Base-by-base conservation (phyloP, 1,284 basidiomycete species). In the Cutaneotrichosporon arboriforme region DNA sequence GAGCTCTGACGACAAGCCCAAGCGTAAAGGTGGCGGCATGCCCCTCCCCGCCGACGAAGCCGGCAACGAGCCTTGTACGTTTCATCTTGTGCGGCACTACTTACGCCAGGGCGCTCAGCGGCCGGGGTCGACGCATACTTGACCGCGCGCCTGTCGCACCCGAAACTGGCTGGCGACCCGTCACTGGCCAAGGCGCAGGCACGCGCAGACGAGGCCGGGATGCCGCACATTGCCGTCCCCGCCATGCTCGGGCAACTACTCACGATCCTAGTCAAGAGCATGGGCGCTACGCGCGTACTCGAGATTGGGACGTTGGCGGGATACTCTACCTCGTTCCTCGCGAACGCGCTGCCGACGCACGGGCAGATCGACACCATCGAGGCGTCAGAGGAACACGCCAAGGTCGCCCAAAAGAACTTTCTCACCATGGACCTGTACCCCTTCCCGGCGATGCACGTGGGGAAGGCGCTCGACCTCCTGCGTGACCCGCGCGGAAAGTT, bases 341-440 rank as follows among this genome's bases (percentile, higher is more conserved):
- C 68, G 15, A 52, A 55, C 17, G 59, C 64, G 1, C 60, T 73
- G 1, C 69, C 70, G 0, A 14, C 52, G 1, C 60, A 67, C 46
- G 72, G 72, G 1, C 64, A 64, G 50, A 64, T 73, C 38, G 72
- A 73, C 59, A 72, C 70, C 8, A 62, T 73, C 38, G 70, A 72
- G 49, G 45, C 60, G 21, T 61, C 57, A 12, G 59, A 61, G 0
- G 45, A 45, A 3, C 67, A 73, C 53, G 69, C 72, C 8, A 44
- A 60, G 41, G 46, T 69, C 15, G 68, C 72, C 3, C 57, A 66
- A 33, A 46, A 61, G 34, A 70, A 68, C 50, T 72, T 70, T 47
- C 49, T 71, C 26, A 65, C 65, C 34, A 47, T 62, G 14, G 70
- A 70, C 51, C 61, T 71, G 14, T 68, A 54, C 53, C 69, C 69